phyloP scores from a whole-genome alignment of 2,329 filamentous ascomycete genomes.

The Penicillium sp. region DNA sequence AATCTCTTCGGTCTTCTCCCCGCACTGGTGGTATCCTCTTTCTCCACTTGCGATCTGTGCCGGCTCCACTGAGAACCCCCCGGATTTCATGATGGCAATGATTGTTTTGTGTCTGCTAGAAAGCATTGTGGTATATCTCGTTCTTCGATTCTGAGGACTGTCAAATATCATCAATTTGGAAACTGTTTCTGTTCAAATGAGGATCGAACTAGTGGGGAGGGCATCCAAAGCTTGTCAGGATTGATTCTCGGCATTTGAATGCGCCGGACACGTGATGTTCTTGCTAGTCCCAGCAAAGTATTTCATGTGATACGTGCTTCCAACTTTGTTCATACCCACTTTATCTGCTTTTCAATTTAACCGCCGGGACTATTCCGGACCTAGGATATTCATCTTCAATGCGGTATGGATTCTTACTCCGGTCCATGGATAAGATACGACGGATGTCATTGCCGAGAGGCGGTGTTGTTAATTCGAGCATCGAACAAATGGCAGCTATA shows the following conservation, averaged over 20 bases:
- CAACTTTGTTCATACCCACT: neutral
- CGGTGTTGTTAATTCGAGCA: neutral
- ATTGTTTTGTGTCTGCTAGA: too few species aligned
- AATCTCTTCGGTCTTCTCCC: neutral
- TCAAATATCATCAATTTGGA: too few species aligned
- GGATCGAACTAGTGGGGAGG: too few species aligned
- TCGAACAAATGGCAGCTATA: neutral
- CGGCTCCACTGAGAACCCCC: neutral
- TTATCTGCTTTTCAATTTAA: neutral
- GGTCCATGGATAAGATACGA: neutral
- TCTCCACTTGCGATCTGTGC: neutral
- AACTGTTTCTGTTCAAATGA: accelerated
- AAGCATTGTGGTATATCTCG: too few species aligned
- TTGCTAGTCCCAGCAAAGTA: too few species aligned
- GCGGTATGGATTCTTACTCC: neutral
- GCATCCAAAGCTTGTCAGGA: too few species aligned
- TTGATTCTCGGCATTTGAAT: too few species aligned
- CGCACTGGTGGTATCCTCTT: neutral
- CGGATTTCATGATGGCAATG: too few species aligned
- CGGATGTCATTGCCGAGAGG: conserved; percentile 2
- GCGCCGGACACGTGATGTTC: too few species aligned
- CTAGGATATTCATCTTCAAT: neutral
- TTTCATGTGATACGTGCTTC: neutral
- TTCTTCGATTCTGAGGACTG: too few species aligned
- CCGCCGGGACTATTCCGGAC: neutral